Evolutionary conservation across 139 green algal species (phyloP).

Genomic region (Gonium pectorale): DNA sequence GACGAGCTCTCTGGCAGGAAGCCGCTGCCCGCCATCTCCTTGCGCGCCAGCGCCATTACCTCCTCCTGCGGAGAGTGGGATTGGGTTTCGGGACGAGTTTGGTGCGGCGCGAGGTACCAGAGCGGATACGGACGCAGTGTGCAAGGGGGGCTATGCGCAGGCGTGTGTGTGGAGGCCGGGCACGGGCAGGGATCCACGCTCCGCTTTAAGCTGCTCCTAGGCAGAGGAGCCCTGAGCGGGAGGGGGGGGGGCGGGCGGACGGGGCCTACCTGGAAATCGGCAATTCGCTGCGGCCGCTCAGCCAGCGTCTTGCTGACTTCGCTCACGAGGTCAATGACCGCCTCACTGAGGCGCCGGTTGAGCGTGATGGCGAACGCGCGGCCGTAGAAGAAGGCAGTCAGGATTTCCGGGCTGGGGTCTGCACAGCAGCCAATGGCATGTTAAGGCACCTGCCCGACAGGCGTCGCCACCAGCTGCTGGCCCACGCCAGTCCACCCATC

Average conservation of each 20-base stretch:
- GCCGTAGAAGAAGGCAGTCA: constrained; percentile 50
- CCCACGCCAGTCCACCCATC: too few relatives aligned
- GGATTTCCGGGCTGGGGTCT: constrained; percentile 28
- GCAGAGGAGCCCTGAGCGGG: too few relatives aligned
- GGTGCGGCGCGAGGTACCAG: too few relatives aligned
- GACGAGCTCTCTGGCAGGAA: constrained; percentile 5
- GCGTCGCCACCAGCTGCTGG: too few relatives aligned
- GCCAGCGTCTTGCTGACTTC: constrained; percentile 46
- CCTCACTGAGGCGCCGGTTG: constrained; percentile 30
- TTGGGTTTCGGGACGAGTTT: too few relatives aligned
- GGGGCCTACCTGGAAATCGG: constrained; percentile 39
- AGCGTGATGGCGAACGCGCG: constrained; percentile 35
- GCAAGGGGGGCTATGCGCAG: too few relatives aligned
- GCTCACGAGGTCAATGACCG: constrained; percentile 23
- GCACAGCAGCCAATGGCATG: not conserved
- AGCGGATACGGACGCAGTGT: too few relatives aligned
- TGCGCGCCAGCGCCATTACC: constrained; percentile 33
- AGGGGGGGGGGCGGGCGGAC: too few relatives aligned
- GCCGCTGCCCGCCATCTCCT: constrained; percentile 32
- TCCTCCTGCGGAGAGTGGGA: constrained; percentile 50
- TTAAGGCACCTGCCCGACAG: not conserved
- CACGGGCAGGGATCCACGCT: too few relatives aligned
- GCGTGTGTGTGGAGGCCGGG: not conserved
- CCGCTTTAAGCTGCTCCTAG: too few relatives aligned
- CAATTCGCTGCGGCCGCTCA: constrained; percentile 44